phyloP scores from a whole-genome alignment of 768 basidiomycete genomes.

The Stropharia rugosoannulata region DNA sequence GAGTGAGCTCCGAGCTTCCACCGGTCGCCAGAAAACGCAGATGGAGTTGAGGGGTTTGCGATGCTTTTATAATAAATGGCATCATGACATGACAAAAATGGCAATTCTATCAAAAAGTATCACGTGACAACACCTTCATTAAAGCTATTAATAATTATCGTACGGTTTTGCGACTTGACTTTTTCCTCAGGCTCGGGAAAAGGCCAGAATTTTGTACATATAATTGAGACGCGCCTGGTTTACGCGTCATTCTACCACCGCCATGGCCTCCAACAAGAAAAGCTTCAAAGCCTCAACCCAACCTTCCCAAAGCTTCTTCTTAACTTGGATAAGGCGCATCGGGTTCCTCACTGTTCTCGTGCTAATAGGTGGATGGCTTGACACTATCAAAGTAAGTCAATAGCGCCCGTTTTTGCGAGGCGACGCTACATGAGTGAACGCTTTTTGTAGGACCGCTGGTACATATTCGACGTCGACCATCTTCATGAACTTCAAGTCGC shows the following conservation, averaged over 20 bases:
- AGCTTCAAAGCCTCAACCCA: slow-evolving; percentile 3
- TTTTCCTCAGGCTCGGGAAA: too few species aligned
- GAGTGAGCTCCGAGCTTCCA: too few species aligned
- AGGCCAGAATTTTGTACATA: too few species aligned
- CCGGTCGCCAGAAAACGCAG: too few species aligned
- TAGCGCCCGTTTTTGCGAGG: not conserved
- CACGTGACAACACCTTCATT: too few species aligned
- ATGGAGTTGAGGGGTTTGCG: too few species aligned
- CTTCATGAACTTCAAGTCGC: slow-evolving; percentile 74
- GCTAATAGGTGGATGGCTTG: slow-evolving; percentile 48
- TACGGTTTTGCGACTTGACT: too few species aligned
- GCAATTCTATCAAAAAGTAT: too few species aligned
- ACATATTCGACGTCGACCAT: slow-evolving; percentile 72
- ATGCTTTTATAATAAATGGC: too few species aligned
- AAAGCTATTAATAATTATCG: too few species aligned
- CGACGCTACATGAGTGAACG: not conserved
- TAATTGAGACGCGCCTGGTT: not conserved
- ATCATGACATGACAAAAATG: too few species aligned
- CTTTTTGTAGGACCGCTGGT: slow-evolving; percentile 72
- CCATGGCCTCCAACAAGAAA: slow-evolving; percentile 15
- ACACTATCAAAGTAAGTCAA: slow-evolving; percentile 57
- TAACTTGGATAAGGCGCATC: slow-evolving; percentile 39
- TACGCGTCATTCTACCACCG: not conserved
- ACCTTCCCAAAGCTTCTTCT: slow-evolving; percentile 14
- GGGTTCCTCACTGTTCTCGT: slow-evolving; percentile 31